These are phyloP conservation scores for Parmelia sp. DNA, from an alignment of 495 filamentous ascomycete genomes.

Conservation along the genomic window DNA sequence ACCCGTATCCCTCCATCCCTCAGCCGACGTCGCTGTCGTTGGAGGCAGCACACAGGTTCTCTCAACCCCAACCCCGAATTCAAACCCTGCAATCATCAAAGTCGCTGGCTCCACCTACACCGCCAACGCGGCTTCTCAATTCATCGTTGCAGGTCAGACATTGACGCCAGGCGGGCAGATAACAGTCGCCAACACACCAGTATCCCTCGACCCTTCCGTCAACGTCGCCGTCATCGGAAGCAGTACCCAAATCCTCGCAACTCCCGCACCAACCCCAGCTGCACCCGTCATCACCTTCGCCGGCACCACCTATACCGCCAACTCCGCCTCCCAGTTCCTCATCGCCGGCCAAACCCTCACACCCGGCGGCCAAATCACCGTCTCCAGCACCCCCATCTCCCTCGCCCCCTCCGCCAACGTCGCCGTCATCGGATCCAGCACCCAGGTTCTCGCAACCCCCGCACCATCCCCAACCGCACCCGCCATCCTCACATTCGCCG, in stretches of 20 bases:
- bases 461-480: neutral
- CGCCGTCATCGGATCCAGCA: conserved; percentile 4
- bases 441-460: neutral
- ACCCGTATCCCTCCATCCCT: conserved; percentile 1
- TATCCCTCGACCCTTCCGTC: conserved; percentile 2
- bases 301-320: conserved; percentile 6
- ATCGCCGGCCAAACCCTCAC: conserved; percentile 10
- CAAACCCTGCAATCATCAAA: neutral
- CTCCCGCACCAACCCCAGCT: neutral
- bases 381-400: conserved; percentile 7
- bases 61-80: neutral
- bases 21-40: neutral
- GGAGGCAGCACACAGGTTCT: neutral
- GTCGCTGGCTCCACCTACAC: conserved; percentile 9
- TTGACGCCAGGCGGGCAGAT: conserved; percentile 15
- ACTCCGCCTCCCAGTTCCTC: neutral
- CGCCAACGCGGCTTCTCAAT: conserved; percentile 3
- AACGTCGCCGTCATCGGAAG: neutral
- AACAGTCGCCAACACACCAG: neutral
- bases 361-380: conserved; percentile 8
- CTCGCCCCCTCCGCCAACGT: neutral
- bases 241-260: neutral
- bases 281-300: neutral
- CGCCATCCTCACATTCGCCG: conserved; percentile 9
- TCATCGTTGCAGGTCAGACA: conserved; percentile 12